Conservation (phyloP, 75 land plant genomes). For the Ceratopteris richardii region DNA sequence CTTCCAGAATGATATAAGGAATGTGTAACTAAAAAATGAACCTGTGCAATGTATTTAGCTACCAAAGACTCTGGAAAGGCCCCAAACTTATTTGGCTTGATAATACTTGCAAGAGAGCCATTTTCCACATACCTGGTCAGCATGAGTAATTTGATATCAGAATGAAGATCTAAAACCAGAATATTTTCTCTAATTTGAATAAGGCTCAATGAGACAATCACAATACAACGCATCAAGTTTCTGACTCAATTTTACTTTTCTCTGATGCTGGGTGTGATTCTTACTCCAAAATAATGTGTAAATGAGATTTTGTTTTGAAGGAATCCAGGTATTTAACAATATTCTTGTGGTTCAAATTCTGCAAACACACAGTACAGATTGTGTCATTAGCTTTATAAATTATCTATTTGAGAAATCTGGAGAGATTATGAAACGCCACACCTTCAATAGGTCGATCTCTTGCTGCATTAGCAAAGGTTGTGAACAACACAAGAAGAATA, state of each 20-base stretch:
- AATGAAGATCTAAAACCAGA: neutral
- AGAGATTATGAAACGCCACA: conserved; percentile 12
- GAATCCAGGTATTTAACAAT: conserved; percentile 97
- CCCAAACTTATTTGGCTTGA: conserved; percentile 96
- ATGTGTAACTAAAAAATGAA: neutral
- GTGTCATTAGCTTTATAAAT: neutral
- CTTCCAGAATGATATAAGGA: too few species aligned
- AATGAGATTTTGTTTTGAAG: conserved; percentile 77
- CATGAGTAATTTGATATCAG: too few species aligned
- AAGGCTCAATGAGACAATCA: too few species aligned
- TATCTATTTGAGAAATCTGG: neutral
- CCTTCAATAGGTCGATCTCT: conserved; percentile 98
- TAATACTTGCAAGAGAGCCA: conserved; percentile 96
- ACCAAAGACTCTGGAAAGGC: conserved; percentile 94
- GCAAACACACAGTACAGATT: conserved; percentile 7
- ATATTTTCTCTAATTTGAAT: too few species aligned
- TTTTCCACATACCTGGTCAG: conserved; percentile 80
- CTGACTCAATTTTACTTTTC: too few species aligned
- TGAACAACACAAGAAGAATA: too few species aligned
- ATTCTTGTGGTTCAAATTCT: conserved; percentile 96
- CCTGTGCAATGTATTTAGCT: conserved; percentile 93
- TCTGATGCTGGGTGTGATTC: conserved; percentile 1
- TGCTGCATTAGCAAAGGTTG: conserved; percentile 47
- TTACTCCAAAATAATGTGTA: conserved; percentile 97
- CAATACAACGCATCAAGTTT: too few species aligned